Base-by-base conservation (phyloP, 2,329 filamentous ascomycete species). In the Hypoxylon sp. region DNA sequence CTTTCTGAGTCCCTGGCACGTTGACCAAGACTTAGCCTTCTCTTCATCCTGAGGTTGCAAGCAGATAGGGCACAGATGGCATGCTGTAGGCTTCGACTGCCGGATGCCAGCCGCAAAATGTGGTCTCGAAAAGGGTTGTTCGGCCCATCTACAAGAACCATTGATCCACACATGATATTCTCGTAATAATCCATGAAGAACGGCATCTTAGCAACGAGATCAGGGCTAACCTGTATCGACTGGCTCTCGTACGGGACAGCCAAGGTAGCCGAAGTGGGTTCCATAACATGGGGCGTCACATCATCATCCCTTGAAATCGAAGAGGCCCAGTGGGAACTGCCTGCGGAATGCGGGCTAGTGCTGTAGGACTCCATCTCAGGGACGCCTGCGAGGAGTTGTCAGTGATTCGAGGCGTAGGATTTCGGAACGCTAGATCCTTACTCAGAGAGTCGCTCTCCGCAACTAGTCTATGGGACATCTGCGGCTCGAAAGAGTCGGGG, bases 141-240 rank as follows among this genome's bases (percentile, higher is more conserved):
- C 1, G 92, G 91, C 10, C 90, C 90, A 77, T 98, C 95, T 78
- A 97, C 94, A 72, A 94, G 93, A 55, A 98, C 94, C 80, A 98
- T 92, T 65, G 93, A 93, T 4, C 93, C 93, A 72, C 94, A 96
- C 82, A 98, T 94, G 76, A 93, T 92, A 79, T 93, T 94, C 76
- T 94, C 91, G 80, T 97, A 98, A 80, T 97, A 97, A 77, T 97
- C 92, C 83, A 98, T 91, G 76, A 97, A 91, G 80, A 92, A 97
- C 71, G 92, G 91, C 83, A 97, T 91, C 76, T 93, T 91, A 64
- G 91, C 89, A 67, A 93, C 89, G 74, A 93, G 82, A 79, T 91
- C 82, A 77, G 87, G 77, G 85, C 84, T 84, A 82, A 87, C 81
- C 76, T 85, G 86, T 70, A 83, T 76, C 52, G 80, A 74, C 43